Conservation (phyloP, 371 early-diverging fungal species). For the Blastocladiella emersonii region DNA sequence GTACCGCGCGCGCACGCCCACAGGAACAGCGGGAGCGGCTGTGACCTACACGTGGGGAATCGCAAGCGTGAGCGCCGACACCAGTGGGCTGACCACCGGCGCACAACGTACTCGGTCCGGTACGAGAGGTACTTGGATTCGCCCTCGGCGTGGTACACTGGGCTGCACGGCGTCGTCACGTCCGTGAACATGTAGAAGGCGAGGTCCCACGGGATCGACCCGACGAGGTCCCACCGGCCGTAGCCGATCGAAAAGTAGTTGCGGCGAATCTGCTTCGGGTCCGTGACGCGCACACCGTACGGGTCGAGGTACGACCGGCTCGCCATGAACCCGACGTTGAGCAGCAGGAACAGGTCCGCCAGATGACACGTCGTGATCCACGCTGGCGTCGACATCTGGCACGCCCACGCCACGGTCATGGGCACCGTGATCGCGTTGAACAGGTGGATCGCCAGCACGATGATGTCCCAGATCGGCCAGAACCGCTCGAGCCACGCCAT, state of each 20-base stretch:
- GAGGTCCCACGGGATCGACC: not conserved
- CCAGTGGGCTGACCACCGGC: not conserved
- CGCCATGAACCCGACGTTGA: not conserved
- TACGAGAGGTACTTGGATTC: not conserved
- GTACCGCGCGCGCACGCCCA: not conserved
- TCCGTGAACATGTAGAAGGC: too few relatives aligned
- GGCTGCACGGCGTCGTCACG: too few relatives aligned
- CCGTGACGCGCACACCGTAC: not conserved
- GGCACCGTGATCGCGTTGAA: not conserved
- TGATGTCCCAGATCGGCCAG: not conserved
- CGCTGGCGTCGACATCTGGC: not conserved
- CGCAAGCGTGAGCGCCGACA: not conserved
- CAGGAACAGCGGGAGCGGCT: not conserved
- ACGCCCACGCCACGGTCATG: constrained; percentile 3
- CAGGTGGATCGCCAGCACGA: not conserved
- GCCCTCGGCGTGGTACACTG: too few relatives aligned
- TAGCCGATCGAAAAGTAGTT: not conserved
- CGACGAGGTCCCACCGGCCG: not conserved
- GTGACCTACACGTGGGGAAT: not conserved
- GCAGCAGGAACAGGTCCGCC: not conserved
- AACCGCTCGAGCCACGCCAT: too few relatives aligned
- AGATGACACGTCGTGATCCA: not conserved
- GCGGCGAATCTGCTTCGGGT: not conserved
- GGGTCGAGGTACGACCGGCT: not conserved
- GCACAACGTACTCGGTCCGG: not conserved